phyloP scores from a whole-genome alignment of 441 rosid genomes.

The Pelargonium fulgidum region DNA sequence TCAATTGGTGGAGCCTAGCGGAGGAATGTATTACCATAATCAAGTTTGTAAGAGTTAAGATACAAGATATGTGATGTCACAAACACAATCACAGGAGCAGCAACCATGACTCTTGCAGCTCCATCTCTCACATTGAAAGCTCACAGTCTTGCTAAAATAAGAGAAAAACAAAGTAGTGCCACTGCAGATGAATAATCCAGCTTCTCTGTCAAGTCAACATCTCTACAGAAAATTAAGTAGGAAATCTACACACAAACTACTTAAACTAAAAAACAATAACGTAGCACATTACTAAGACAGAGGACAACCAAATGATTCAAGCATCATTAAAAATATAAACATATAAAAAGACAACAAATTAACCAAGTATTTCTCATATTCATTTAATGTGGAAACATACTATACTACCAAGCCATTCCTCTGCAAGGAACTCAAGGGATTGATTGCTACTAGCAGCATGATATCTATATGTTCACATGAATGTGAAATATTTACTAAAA shows the following conservation, averaged over 20 bases:
- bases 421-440: neutral
- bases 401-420: neutral
- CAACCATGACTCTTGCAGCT: conserved; percentile 54
- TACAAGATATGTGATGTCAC: conserved; percentile 55
- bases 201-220: conserved; percentile 54
- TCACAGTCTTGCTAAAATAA: conserved; percentile 45
- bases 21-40: conserved; percentile 38
- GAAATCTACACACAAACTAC: neutral
- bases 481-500: neutral
- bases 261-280: neutral
- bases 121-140: conserved; percentile 45
- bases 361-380: neutral
- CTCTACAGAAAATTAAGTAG: conserved; percentile 27
- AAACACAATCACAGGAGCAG: conserved; percentile 54
- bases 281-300: neutral
- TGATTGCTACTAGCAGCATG: neutral
- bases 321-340: neutral
- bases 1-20: neutral
- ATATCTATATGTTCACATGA: neutral
- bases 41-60: conserved; percentile 51
- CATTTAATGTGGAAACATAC: neutral
- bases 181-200: conserved; percentile 56
- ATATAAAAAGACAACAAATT: neutral
- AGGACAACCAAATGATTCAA: neutral
- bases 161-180: conserved; percentile 38